Evolutionary conservation across 1,284 basidiomycete genomes (phyloP).

Genomic region (Irpex rosettiformis): DNA sequence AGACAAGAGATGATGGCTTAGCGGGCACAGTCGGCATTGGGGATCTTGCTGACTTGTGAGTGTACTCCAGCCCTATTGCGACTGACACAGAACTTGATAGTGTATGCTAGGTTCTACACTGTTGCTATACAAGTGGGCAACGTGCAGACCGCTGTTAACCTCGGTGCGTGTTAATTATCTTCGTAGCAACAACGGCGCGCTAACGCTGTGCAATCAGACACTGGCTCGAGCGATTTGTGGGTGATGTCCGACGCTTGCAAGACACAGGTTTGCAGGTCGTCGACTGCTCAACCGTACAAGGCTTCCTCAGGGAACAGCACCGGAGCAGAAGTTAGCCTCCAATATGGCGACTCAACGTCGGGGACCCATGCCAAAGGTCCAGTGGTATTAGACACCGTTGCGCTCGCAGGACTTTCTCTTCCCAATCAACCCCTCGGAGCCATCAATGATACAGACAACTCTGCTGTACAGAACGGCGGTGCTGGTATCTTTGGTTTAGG

Average conservation of each 20-base stretch:
- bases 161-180: slow-evolving; percentile 20
- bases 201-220: slow-evolving; percentile 19
- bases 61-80: slow-evolving; percentile 1
- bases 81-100: neutral
- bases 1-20: slow-evolving; percentile 16
- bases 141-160: slow-evolving; percentile 26
- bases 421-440: slow-evolving; percentile 32
- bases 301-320: slow-evolving; percentile 23
- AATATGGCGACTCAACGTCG: slow-evolving; percentile 35
- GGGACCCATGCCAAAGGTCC: slow-evolving; percentile 35
- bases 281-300: slow-evolving; percentile 22
- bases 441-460: slow-evolving; percentile 33
- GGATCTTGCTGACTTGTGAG: slow-evolving; percentile 27
- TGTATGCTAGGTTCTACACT: slow-evolving; percentile 25
- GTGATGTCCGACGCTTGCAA: slow-evolving; percentile 27
- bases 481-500: slow-evolving; percentile 39
- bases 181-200: neutral
- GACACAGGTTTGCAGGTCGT: slow-evolving; percentile 20
- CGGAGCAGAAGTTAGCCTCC: slow-evolving; percentile 28
- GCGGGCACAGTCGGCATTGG: slow-evolving; percentile 23
- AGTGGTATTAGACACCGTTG: slow-evolving; percentile 32
- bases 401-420: slow-evolving; percentile 35
- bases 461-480: slow-evolving; percentile 32
- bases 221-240: slow-evolving; percentile 32
- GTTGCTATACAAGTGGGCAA: slow-evolving; percentile 27